Evolutionary conservation across 164 flowering plant genomes (phyloP).

Genomic region (Aristolochia contorta): DNA sequence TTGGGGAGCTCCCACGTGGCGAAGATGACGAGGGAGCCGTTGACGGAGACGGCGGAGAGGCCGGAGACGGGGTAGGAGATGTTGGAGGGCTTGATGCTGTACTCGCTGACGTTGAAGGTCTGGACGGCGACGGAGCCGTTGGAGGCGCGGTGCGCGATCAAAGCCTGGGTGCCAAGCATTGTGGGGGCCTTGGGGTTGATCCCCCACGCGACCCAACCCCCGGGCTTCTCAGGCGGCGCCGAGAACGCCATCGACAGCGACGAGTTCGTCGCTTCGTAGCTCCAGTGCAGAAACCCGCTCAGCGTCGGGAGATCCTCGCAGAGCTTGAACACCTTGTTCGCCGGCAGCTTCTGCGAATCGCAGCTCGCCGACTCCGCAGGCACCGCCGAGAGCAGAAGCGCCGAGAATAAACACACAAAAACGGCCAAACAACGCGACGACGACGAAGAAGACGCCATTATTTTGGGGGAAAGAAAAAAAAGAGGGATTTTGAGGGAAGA

Average conservation of each 20-base stretch:
- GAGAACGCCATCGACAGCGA: conserved; percentile 18
- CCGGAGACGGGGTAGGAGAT: not conserved
- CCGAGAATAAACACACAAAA: too few relatives aligned
- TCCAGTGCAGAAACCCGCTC: conserved; percentile 20
- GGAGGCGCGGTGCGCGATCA: conserved; percentile 14
- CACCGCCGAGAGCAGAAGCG: too few relatives aligned
- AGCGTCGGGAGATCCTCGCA: conserved; percentile 23
- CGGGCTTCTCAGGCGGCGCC: conserved; percentile 15
- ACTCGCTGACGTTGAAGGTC: conserved; percentile 5
- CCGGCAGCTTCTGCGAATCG: conserved; percentile 13
- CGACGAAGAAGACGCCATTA: too few relatives aligned
- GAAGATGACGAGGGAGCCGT: conserved; percentile 27
- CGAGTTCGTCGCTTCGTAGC: conserved; percentile 13
- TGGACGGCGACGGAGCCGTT: not conserved
- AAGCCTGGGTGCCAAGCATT: conserved; percentile 24
- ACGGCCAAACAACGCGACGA: too few relatives aligned
- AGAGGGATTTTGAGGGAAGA: too few relatives aligned
- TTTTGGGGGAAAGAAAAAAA: too few relatives aligned
- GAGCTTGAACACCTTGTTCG: conserved; percentile 10
- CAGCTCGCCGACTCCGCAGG: conserved; percentile 5
- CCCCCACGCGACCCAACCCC: conserved; percentile 30
- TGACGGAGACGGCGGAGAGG: not conserved
- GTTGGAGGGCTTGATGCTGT: not conserved
- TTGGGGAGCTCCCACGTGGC: conserved; percentile 32
- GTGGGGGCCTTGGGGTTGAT: conserved; percentile 25